These are phyloP conservation scores for Chrysanthemum lavandulifolium DNA, from an alignment of 129 eudicot genomes.

Conservation along the genomic window DNA sequence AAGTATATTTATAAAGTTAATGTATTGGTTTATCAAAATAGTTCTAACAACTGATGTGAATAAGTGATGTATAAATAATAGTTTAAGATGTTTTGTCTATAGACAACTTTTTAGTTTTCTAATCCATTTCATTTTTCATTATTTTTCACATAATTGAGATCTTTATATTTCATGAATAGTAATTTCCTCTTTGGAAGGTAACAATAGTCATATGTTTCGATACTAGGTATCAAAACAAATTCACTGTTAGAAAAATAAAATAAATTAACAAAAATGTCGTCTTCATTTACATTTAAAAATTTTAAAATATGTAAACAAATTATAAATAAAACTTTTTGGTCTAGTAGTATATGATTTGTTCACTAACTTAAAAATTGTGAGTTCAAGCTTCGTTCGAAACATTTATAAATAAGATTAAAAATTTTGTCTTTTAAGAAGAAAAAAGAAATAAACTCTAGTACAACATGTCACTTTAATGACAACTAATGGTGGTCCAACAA, in stretches of 20 bases:
- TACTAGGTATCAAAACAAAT: background rate
- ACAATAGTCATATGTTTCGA: background rate
- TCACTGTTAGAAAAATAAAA: background rate
- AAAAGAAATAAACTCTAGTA: background rate
- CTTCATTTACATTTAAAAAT: background rate
- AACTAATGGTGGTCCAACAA: conserved; percentile 19
- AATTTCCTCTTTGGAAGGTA: background rate
- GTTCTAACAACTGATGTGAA: too few relatives aligned
- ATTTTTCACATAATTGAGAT: too few relatives aligned
- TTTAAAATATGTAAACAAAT: background rate
- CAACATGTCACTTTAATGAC: conserved; percentile 18
- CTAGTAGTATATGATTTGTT: too few relatives aligned
- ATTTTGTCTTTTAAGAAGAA: background rate
- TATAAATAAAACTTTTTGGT: background rate
- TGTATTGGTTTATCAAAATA: too few relatives aligned
- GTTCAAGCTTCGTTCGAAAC: too few relatives aligned
- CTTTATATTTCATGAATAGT: background rate
- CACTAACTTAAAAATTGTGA: too few relatives aligned
- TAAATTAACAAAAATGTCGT: background rate
- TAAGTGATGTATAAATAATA: too few relatives aligned
- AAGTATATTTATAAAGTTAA: too few relatives aligned
- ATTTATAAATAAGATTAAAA: too few relatives aligned
- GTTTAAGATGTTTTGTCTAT: too few relatives aligned
- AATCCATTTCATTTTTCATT: background rate
- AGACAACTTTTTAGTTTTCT: too few relatives aligned